Base-by-base conservation (phyloP, 768 basidiomycete species). In the Russula virescens region DNA sequence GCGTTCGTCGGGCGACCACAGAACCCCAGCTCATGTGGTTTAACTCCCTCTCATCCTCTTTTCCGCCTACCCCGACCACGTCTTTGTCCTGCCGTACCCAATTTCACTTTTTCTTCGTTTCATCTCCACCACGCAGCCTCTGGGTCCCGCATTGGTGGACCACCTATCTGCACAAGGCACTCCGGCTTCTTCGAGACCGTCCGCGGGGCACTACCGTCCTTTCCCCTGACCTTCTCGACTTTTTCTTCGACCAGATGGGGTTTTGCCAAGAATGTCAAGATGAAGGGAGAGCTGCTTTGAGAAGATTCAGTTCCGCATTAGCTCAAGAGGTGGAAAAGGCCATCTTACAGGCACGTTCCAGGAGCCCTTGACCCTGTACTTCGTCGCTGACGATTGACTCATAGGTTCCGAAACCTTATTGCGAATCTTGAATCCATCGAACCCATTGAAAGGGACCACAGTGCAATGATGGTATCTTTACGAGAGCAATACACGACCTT, bases 131-230 rank as follows among this genome's bases (percentile, higher is more conserved):
- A 23, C 60, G 54, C 56, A 64, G 42, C 38, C 60, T 65, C 34
- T 65, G 64, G 64, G 64, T 65, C 19, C 64, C 64, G 25, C 55
- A 62, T 53, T 65, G 64, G 64, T 65, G 64, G 64, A 65, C 61
- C 11, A 5, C 26, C 19, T 65, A 65, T 54, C 50, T 65, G 28
- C 61, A 52, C 45, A 57, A 58, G 45, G 55, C 64, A n/a, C 38
- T 47, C 19, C 42, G n/a, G 11, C 34, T 54, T 25, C 54, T 65
- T 31, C 42, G 58, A 65, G 64, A 63, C 45, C 42, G 64, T 16
- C 64, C 61, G 13, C 64, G 64, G 19, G 64, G 61, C 25, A 26
- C 21, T 43, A 65, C 64, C 18, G 64, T 62, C 51, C 10, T 23
- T 21, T 55, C 64, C 16, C 25, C 64, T 16, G 61, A 34, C 43